Base-by-base conservation (phyloP, 805 yeast species). In the Jamesozyma rosinii region DNA sequence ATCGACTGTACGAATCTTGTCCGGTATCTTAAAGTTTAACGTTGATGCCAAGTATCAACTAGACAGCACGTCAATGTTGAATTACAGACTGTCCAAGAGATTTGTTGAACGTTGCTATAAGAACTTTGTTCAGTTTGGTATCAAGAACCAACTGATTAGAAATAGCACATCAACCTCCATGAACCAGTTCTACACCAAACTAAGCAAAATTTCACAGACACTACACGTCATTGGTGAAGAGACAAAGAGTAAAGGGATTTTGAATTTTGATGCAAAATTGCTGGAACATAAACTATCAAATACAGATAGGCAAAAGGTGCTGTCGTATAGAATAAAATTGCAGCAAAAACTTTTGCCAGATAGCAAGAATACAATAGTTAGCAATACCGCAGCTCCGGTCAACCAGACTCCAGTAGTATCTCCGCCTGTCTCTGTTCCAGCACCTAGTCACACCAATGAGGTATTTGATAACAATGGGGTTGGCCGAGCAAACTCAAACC, bases 31-130 rank as follows among this genome's bases (percentile, higher is more conserved):
- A 37, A 69, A 71, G 9, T 85, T 80, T 51, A 88, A 76, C 46
- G 58, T 74, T 34, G 80, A 79, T 59, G 62, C 70, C 32, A 77
- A 74, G 51, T 77, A 79, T 33, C 73, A 67, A 45, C 66, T 61
- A 38, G 72, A 72, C 37, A 56, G 58, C 17, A 65, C 61, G n/a
- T 52, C 60, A 2, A 57, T 62, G 9, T 45, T 68, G 30, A 62
- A 67, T 22, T 67, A 64, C 54, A 82, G 82, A 55, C 60, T 82
- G 40, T 66, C 76, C 5, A 74, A 71, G 50, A 74, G 83, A 53
- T 82, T 78, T 54, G 72, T 76, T 15, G 88, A 82, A 57, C 72
- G 87, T 43, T 64, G 75, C 19, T 60, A 81, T 52, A 75, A 70
- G 56, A 65, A 67, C 50, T 63, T 67, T 35, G 61, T 67, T 26